These are phyloP conservation scores for Strobilomyces confusus DNA, from an alignment of 768 basidiomycete genomes.

Conservation along the genomic window DNA sequence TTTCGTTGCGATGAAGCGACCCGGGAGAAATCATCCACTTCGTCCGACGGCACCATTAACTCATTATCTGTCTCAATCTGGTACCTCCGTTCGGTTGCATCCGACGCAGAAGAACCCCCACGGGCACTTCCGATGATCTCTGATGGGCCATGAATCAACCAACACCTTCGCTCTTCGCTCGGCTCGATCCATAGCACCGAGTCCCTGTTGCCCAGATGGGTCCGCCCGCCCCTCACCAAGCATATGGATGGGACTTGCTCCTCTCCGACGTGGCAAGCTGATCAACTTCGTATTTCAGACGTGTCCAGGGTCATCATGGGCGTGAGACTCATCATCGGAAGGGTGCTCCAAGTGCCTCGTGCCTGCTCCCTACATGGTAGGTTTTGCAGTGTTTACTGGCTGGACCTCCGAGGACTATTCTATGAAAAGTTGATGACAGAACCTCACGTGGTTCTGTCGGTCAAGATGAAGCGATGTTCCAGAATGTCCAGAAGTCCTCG, in stretches of 20 bases:
- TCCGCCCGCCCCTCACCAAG: background rate
- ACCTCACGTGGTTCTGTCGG: constrained; percentile 12
- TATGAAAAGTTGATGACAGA: constrained; percentile 11
- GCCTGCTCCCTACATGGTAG: constrained; percentile 22
- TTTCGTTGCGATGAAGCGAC: background rate
- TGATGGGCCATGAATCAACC: constrained; percentile 10
- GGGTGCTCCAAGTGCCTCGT: constrained; percentile 24
- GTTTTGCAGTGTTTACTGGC: background rate
- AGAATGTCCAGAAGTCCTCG: constrained; percentile 13
- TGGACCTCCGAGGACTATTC: constrained; percentile 30
- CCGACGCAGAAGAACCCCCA: constrained; percentile 21
- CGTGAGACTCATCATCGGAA: constrained; percentile 26
- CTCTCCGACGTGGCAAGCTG: constrained; percentile 3
- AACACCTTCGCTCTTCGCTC: background rate
- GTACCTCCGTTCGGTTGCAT: constrained; percentile 25
- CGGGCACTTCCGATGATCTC: constrained; percentile 20
- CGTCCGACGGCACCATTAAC: constrained; percentile 7
- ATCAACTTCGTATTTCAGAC: background rate
- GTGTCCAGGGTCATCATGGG: constrained; percentile 23
- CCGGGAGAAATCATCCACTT: constrained; percentile 8
- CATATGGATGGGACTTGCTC: constrained; percentile 1
- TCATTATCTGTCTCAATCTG: constrained; percentile 17
- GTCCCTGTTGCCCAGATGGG: background rate
- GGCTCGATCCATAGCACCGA: constrained; percentile 1
- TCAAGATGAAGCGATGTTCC: constrained; percentile 6